phyloP scores from a whole-genome alignment of 768 basidiomycete genomes.

The Sarcodon sp. region DNA sequence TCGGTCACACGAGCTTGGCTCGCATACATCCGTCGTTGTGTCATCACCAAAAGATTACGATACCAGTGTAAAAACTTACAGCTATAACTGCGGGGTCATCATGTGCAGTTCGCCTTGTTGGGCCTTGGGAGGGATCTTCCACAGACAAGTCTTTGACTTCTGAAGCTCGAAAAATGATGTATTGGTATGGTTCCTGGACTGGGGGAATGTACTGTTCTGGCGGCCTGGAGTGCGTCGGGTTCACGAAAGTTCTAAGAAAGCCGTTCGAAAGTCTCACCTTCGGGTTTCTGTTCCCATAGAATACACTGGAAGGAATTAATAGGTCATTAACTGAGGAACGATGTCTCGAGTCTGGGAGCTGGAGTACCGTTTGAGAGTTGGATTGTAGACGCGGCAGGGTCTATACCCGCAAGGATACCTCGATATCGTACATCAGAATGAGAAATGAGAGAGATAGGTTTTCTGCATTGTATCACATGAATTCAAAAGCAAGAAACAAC shows the following conservation, averaged over 20 bases:
- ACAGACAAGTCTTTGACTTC: constrained; percentile 86
- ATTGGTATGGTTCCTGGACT: constrained; percentile 72
- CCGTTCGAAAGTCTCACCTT: constrained; percentile 33
- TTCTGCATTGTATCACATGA: constrained; percentile 27
- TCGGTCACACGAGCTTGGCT: constrained; percentile 24
- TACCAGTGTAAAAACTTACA: constrained; percentile 28
- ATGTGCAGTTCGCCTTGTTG: constrained; percentile 46
- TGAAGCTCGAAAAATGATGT: constrained; percentile 84
- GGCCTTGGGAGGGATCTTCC: constrained; percentile 40
- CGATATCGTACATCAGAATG: constrained; percentile 87
- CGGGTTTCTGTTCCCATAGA: constrained; percentile 85
- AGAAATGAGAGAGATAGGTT: constrained; percentile 82
- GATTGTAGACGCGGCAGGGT: constrained; percentile 76
- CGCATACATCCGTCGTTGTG: constrained; percentile 32
- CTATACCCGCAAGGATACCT: constrained; percentile 79
- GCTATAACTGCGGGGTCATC: constrained; percentile 81
- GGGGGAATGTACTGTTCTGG: constrained; percentile 74
- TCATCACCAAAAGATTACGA: constrained; percentile 19
- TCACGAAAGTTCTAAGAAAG: neutral
- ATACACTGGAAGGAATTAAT: constrained; percentile 31
- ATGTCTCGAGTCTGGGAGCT: constrained; percentile 5
- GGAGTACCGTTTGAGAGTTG: constrained; percentile 69
- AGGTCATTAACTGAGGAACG: neutral
- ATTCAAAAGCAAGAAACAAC: neutral
- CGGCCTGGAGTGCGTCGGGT: constrained; percentile 28